These are phyloP conservation scores for Diutina ranongensis DNA, from an alignment of 1,139 yeast species.

Conservation along the genomic window DNA sequence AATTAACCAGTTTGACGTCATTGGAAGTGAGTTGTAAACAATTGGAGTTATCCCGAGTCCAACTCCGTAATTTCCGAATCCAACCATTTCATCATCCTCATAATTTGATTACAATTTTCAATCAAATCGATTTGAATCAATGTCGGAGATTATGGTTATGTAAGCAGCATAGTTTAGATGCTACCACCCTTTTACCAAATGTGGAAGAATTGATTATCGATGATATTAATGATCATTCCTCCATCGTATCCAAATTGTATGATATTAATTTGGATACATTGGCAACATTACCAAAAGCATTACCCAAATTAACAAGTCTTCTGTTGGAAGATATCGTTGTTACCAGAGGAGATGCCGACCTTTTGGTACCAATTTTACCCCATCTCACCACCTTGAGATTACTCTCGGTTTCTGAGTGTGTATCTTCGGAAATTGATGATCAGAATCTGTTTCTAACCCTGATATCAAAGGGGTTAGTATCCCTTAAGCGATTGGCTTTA, in stretches of 20 bases:
- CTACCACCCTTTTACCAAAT: not conserved
- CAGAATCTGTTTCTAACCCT: not conserved
- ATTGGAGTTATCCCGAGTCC: not conserved
- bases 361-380: not conserved
- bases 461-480: not conserved
- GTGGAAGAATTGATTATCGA: not conserved
- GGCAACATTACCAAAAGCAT: not conserved
- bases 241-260: not conserved
- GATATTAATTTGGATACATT: conserved; percentile 4
- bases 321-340: conserved; percentile 2
- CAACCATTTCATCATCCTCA: not conserved
- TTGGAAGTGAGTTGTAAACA: not conserved
- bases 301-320: not conserved
- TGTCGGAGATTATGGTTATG: not conserved
- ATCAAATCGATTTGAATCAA: not conserved
- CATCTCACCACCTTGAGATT: not conserved
- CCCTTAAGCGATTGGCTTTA: not conserved
- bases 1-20: not conserved
- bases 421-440: not conserved
- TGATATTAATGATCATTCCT: not conserved
- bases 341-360: not conserved
- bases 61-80: not conserved
- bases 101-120: not conserved
- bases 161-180: not conserved
- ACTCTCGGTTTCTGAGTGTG: not conserved